These are phyloP conservation scores for Diaporthe velutina DNA, from an alignment of 2,329 filamentous ascomycete species.

Conservation along the genomic window DNA sequence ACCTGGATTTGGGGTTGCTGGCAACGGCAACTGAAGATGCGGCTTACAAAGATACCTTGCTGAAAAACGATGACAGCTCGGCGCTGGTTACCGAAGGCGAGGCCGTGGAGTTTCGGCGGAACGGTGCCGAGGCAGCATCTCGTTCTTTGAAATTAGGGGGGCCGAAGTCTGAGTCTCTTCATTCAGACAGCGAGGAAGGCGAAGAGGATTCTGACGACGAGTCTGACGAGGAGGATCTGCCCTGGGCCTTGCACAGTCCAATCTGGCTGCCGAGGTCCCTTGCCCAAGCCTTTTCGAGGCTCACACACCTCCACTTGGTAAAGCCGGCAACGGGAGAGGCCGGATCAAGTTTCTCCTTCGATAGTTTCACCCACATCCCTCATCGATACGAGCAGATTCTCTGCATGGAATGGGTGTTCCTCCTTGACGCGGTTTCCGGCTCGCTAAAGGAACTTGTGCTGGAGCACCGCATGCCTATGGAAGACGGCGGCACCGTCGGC, in stretches of 20 bases:
- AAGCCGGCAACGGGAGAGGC: constrained; percentile 5
- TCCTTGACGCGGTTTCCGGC: not conserved
- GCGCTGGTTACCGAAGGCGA: not conserved
- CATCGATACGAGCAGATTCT: not conserved
- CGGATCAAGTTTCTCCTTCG: not conserved
- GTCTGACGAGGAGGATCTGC: not conserved
- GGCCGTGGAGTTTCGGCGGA: not conserved
- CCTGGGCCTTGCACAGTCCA: not conserved
- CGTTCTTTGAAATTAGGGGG: not conserved
- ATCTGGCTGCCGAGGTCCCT: constrained; percentile 12
- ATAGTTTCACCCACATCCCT: not conserved
- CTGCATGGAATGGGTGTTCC: not conserved
- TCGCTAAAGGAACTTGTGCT: constrained; percentile 15
- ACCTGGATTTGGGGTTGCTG: not conserved
- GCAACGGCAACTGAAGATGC: constrained; percentile 1
- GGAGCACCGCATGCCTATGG: constrained; percentile 1
- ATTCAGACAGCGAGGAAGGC: not conserved
- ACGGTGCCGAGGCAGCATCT: not conserved
- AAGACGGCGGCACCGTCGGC: not conserved
- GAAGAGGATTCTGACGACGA: not conserved
- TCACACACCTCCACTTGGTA: constrained; percentile 17
- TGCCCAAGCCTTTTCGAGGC: not conserved
- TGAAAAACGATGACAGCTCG: not conserved
- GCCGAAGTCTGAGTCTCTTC: not conserved
- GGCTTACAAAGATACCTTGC: not conserved